Base-by-base conservation (phyloP, 2,329 filamentous ascomycete species). In the Ceratocystiopsis minuta region DNA sequence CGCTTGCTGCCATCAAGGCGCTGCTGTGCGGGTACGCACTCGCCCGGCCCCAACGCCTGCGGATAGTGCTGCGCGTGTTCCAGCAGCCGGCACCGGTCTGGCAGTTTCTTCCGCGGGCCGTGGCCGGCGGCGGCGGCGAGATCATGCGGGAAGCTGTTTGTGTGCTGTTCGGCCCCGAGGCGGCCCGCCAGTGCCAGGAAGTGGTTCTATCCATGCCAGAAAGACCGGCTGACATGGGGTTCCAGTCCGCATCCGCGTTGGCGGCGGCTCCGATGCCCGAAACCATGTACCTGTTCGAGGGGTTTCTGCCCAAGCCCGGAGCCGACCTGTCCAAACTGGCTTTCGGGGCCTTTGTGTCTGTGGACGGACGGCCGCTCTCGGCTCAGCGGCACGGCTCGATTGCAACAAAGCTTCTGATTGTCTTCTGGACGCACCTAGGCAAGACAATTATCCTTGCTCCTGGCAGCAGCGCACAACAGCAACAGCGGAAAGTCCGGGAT, bases 311-410 rank as follows among this genome's bases (percentile, higher is more conserved):
- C 1, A 68, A 56, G 31, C 59, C 61, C 4, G 60, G 63, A 42
- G 66, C 68, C 16, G 58, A 68, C 31, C 38, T 50, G 3, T 52
- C 56, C 2, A 64, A 57, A n/a, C 48, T 72, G 32, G 60, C 61
- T 6, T 67, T 61, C n/a, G 64, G 68, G 0, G 57, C 67, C 5
- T 85, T 76, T 53, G 58, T 86, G 31, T 81, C 78, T 0, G 64
- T 87, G 17, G 79, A 87, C 53, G 65, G 65, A 14, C 67, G 81
- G 16, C 80, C 80, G 4, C 60, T 87, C 14, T 68, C 70, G 3
- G 53, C 65, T 7, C 54, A 55, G 3, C 61, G 64, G 3, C 62
- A 65, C 42, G 75, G 75, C 2, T 69, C 24, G 7, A 10, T 66
- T 0, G 64, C 70, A 37, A 82, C 76, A 55, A 74, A 73, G 50